A percentile compares a stretch with the other conserved stretches of the same genome.
phyloP scores from a whole-genome alignment of 176 grass and related monocot genomes.

The Chrysopogon serrulatus region DNA sequence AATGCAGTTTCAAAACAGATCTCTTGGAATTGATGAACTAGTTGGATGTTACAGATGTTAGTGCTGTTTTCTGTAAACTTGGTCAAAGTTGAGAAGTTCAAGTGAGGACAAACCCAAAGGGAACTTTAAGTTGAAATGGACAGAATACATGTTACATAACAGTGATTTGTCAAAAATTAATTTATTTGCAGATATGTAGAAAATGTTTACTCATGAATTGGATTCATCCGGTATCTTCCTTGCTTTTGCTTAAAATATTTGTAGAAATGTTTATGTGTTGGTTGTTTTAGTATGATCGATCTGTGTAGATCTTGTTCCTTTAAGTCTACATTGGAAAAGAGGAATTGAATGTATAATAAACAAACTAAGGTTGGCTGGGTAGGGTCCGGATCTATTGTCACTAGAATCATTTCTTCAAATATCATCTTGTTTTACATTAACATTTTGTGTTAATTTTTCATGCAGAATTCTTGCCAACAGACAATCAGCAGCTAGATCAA shows the following conservation, averaged over 20 bases:
- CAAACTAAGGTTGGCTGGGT: not conserved
- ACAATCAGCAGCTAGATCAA: slow-evolving; percentile 94
- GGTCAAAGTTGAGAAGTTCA: not conserved
- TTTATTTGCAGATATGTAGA: not conserved
- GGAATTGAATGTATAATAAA: not conserved
- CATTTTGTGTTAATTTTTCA: slow-evolving; percentile 9
- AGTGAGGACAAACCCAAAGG: not conserved
- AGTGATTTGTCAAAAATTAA: not conserved
- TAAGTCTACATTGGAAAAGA: not conserved
- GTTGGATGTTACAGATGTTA: not conserved
- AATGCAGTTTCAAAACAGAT: not conserved
- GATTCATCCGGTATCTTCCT: not conserved
- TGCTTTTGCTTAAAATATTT: slow-evolving; percentile 3
- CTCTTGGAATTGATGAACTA: not conserved
- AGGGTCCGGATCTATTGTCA: not conserved
- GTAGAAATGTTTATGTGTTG: not conserved
- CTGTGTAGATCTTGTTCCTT: not conserved
- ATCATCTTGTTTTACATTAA: not conserved
- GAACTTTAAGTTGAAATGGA: not conserved
- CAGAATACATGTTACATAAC: not conserved
- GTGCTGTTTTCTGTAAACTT: not conserved
- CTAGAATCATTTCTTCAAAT: not conserved
- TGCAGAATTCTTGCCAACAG: slow-evolving; percentile 95
- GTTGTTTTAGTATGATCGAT: not conserved
- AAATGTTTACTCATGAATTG: not conserved